Conservation (phyloP, 805 yeast species). For the Ogataea paraovalis region DNA sequence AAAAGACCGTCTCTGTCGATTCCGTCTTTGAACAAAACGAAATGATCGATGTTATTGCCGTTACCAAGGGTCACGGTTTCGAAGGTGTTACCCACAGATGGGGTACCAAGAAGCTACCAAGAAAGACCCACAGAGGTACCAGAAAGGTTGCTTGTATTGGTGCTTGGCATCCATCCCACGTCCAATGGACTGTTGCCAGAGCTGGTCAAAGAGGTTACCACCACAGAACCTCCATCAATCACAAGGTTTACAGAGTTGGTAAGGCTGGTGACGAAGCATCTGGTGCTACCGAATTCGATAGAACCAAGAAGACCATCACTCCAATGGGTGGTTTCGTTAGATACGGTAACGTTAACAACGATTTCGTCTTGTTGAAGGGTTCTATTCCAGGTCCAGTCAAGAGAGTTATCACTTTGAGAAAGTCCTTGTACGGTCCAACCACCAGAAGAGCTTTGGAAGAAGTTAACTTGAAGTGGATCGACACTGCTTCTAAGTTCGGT, state of each 20-base stretch:
- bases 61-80: conserved; percentile 99
- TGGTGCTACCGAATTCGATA: conserved; percentile 97
- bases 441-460: conserved; percentile 96
- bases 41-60: conserved; percentile 97
- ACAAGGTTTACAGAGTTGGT: conserved; percentile 99
- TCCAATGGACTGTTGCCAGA: conserved; percentile 99
- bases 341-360: conserved; percentile 98
- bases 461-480: conserved; percentile 98
- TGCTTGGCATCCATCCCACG: conserved; percentile 99
- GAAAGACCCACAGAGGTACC: conserved; percentile 99
- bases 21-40: conserved; percentile 98
- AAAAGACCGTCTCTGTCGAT: conserved; percentile 95
- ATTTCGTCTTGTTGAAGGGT: conserved; percentile 96
- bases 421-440: conserved; percentile 96
- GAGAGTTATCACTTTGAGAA: conserved; percentile 99
- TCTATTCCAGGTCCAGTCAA: conserved; percentile 99
- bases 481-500: conserved; percentile 99
- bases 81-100: conserved; percentile 99
- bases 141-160: conserved; percentile 99
- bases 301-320: conserved; percentile 99
- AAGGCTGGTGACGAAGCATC: conserved; percentile 89
- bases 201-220: conserved; percentile 99
- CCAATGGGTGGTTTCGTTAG: conserved; percentile 99
- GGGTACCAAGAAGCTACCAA: conserved; percentile 99
- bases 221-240: conserved; percentile 99